phyloP scores from a whole-genome alignment of 164 flowering plant species.

The Tetracentron sinense region DNA sequence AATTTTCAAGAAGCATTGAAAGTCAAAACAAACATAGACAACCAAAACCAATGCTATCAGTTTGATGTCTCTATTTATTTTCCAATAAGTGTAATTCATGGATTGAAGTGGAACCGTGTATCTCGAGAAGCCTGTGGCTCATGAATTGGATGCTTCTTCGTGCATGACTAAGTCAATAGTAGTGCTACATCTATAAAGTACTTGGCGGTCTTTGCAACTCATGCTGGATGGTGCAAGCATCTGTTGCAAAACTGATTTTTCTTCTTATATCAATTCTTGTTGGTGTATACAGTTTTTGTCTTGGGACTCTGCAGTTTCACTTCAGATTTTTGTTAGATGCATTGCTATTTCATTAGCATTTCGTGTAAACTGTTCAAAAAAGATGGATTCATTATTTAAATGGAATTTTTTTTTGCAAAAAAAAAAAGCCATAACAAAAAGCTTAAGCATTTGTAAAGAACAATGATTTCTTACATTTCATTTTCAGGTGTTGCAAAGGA shows the following conservation, averaged over 20 bases:
- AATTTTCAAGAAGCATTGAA: no score
- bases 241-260: not conserved
- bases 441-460: no score
- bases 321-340: not conserved
- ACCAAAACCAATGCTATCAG: no score
- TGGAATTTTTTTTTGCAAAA: not conserved
- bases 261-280: not conserved
- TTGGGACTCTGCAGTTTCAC: not conserved
- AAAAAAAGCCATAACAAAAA: no score
- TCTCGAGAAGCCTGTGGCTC: slow-evolving; percentile 72
- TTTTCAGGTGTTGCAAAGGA: no score
- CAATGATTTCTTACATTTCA: no score
- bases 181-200: slow-evolving; percentile 57
- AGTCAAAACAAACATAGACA: no score
- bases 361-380: slow-evolving; percentile 9
- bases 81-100: no score
- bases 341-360: not conserved
- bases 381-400: not conserved
- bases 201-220: no score
- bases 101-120: slow-evolving; percentile 74
- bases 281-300: no score
- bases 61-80: no score
- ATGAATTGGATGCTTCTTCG: slow-evolving; percentile 77
- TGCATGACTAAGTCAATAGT: slow-evolving; percentile 81
- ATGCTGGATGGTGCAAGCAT: no score